These are phyloP conservation scores for Platanus orientalis DNA, from an alignment of 164 flowering plant genomes.

Conservation along the genomic window DNA sequence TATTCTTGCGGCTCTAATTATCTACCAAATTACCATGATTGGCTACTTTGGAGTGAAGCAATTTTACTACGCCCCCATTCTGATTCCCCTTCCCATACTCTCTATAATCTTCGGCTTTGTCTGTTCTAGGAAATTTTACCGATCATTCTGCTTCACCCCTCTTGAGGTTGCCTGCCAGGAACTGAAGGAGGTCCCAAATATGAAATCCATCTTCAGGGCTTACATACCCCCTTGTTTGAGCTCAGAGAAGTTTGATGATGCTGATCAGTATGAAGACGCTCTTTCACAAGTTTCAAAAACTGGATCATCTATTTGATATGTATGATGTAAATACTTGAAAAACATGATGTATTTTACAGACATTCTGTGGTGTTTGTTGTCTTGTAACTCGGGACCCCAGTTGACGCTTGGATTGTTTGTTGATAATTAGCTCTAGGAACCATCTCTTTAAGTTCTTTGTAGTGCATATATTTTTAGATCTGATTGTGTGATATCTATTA, in stretches of 20 bases:
- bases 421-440: background rate
- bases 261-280: slow-evolving; percentile 53
- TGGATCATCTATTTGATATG: slow-evolving; percentile 21
- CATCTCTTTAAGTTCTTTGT: background rate
- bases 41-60: slow-evolving; percentile 59
- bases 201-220: slow-evolving; percentile 57
- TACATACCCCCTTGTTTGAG: slow-evolving; percentile 72
- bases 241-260: slow-evolving; percentile 50
- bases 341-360: background rate
- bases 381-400: background rate
- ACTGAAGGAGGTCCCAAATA: slow-evolving; percentile 51
- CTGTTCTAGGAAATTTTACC: slow-evolving; percentile 59
- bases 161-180: slow-evolving; percentile 56
- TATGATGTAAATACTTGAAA: slow-evolving; percentile 17
- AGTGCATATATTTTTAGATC: background rate
- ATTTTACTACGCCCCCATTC: slow-evolving; percentile 34
- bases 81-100: slow-evolving; percentile 60
- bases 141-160: slow-evolving; percentile 45
- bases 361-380: background rate
- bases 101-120: slow-evolving; percentile 51
- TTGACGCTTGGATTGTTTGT: background rate
- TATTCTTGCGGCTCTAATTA: slow-evolving; percentile 55
- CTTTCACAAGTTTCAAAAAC: slow-evolving; percentile 24
- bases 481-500: too few species aligned
- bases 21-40: slow-evolving; percentile 76